A percentile compares a stretch with the other conserved stretches of the same genome.
Conservation (phyloP, 2,329 filamentous ascomycete genomes). For the Aspergillus ruber region DNA sequence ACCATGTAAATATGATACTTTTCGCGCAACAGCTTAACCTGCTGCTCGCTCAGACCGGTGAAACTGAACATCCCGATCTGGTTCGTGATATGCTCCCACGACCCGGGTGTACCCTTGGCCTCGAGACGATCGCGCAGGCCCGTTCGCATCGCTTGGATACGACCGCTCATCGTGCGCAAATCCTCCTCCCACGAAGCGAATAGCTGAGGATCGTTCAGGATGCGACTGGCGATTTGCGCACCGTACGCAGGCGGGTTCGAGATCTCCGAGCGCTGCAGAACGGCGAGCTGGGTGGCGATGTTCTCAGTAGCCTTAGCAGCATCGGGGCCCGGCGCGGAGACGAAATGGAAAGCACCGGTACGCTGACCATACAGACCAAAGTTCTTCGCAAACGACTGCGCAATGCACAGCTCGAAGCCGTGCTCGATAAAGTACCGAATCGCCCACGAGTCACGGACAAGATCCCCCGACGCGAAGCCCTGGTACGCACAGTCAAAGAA, state of each 20-base stretch:
- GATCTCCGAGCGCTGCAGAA: slow-evolving; percentile 95
- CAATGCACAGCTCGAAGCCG: slow-evolving; percentile 65
- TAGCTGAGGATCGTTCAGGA: slow-evolving; percentile 75
- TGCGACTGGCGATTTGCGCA: slow-evolving; percentile 74
- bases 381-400: slow-evolving; percentile 58
- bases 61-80: slow-evolving; percentile 99
- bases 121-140: slow-evolving; percentile 74
- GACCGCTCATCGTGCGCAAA: slow-evolving; percentile 85
- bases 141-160: slow-evolving; percentile 87
- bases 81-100: slow-evolving; percentile 94
- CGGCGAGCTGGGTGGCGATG: slow-evolving; percentile 81
- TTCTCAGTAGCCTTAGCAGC: slow-evolving; percentile 55
- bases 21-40: slow-evolving; percentile 42
- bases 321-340: slow-evolving; percentile 65
- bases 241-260: slow-evolving; percentile 94
- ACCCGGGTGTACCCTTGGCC: slow-evolving; percentile 75
- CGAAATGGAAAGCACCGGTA: slow-evolving; percentile 91
- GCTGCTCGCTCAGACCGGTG: slow-evolving; percentile 45
- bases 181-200: slow-evolving; percentile 92
- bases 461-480: slow-evolving; percentile 89
- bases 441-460: slow-evolving; percentile 80
- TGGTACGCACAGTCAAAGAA: slow-evolving; percentile 99
- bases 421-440: slow-evolving; percentile 90
- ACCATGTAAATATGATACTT: slow-evolving; percentile 49
- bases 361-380: slow-evolving; percentile 91